These are phyloP conservation scores for Boletus huronensis DNA, from an alignment of 768 basidiomycete species.

Conservation along the genomic window DNA sequence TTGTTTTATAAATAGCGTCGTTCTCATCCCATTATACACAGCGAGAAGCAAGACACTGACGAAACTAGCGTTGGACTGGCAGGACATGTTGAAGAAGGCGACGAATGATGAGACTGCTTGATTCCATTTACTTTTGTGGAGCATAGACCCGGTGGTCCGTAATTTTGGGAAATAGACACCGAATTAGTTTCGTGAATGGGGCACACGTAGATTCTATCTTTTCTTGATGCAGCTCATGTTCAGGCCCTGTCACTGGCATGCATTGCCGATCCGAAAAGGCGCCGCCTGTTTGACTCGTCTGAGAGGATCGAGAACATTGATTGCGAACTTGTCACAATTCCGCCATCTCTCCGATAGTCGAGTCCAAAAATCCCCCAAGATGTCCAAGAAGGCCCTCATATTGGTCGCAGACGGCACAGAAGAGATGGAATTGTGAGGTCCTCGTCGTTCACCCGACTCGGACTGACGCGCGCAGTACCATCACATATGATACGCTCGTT, in stretches of 20 bases:
- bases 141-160: neutral
- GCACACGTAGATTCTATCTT: neutral
- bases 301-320: neutral
- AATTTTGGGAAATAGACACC: neutral
- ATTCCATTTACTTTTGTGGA: neutral
- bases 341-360: constrained; percentile 2
- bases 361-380: neutral
- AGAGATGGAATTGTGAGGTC: constrained; percentile 74
- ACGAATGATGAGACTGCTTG: constrained; percentile 43
- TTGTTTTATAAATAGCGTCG: neutral
- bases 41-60: constrained; percentile 73
- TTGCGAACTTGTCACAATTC: neutral
- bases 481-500: constrained; percentile 78
- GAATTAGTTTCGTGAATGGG: neutral
- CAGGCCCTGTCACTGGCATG: neutral
- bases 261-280: constrained; percentile 2
- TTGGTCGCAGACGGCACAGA: constrained; percentile 81
- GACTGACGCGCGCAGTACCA: constrained; percentile 47
- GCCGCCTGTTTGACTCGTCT: neutral
- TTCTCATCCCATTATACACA: constrained; percentile 28
- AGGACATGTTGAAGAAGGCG: constrained; percentile 71
- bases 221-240: neutral
- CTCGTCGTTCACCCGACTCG: neutral
- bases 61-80: constrained; percentile 77
- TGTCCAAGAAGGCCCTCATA: constrained; percentile 51